Percentiles rank a stretch among this genome's conserved stretches.
Conservation (phyloP, 441 rosid species). For the Theobroma grandiflorum region DNA sequence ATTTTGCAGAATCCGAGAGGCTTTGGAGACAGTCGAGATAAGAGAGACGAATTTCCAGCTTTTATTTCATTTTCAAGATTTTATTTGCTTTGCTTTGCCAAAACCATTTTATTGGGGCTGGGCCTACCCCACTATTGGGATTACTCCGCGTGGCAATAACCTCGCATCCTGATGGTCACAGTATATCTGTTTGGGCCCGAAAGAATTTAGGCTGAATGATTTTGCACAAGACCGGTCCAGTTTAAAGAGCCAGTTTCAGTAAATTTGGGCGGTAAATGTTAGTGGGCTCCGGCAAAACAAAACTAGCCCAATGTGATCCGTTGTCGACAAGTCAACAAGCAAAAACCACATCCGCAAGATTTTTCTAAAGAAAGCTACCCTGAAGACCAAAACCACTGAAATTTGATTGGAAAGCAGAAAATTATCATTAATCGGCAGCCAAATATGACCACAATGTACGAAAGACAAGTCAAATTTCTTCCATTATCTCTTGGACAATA, state of each 20-base stretch:
- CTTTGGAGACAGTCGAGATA: background rate
- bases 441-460: background rate
- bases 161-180: background rate
- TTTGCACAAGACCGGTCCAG: background rate
- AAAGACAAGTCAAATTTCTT: background rate
- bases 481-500: background rate
- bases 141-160: background rate
- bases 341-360: background rate
- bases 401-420: too few relatives aligned
- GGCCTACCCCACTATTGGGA: background rate
- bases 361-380: too few relatives aligned
- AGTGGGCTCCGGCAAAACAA: background rate
- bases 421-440: background rate
- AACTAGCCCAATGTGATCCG: background rate
- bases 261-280: background rate
- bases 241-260: background rate
- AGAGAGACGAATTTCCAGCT: background rate
- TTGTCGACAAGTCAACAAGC: background rate
- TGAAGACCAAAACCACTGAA: background rate
- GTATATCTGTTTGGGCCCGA: background rate
- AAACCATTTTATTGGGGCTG: background rate
- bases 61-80: background rate
- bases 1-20: slow-evolving; percentile 7
- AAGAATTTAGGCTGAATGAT: background rate
- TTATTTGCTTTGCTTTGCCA: background rate